Percentiles rank a stretch among this genome's conserved stretches.
phyloP scores from a whole-genome alignment of 139 green algal genomes.

The Tetratostichococcus sp. region DNA sequence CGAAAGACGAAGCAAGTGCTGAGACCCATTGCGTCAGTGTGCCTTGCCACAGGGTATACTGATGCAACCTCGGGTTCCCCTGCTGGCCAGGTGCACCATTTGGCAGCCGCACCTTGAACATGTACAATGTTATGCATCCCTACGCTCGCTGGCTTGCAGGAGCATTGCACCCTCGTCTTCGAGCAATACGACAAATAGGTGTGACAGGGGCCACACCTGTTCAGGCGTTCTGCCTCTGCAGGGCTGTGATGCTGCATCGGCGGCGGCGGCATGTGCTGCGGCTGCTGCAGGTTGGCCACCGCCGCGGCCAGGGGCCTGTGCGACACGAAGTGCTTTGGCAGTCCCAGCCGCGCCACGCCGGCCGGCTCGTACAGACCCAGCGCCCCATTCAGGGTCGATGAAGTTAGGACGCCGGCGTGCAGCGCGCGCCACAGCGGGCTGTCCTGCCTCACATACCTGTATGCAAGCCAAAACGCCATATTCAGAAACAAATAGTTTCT shows the following conservation, averaged over 20 bases:
- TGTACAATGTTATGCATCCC: too few species aligned
- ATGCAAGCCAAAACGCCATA: too few species aligned
- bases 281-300: constrained; percentile 17
- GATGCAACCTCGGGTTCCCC: too few species aligned
- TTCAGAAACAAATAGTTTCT: too few species aligned
- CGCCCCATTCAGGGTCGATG: constrained; percentile 33
- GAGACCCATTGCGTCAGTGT: too few species aligned
- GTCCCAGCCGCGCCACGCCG: constrained; percentile 26
- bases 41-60: too few species aligned
- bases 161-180: too few species aligned
- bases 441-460: constrained; percentile 40
- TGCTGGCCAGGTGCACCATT: too few species aligned
- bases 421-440: constrained; percentile 43
- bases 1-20: too few species aligned
- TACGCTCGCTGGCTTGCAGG: too few species aligned
- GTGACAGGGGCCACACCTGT: not conserved
- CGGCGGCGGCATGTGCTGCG: not conserved
- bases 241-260: not conserved
- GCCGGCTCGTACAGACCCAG: constrained; percentile 55
- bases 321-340: constrained; percentile 16
- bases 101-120: too few species aligned
- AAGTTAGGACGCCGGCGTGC: constrained; percentile 58
- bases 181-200: too few species aligned
- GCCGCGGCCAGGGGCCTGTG: constrained; percentile 12
- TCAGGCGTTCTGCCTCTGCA: not conserved